Evolutionary conservation across 352 stramenopile species (phyloP).

Genomic region (Phytophthora multivora): DNA sequence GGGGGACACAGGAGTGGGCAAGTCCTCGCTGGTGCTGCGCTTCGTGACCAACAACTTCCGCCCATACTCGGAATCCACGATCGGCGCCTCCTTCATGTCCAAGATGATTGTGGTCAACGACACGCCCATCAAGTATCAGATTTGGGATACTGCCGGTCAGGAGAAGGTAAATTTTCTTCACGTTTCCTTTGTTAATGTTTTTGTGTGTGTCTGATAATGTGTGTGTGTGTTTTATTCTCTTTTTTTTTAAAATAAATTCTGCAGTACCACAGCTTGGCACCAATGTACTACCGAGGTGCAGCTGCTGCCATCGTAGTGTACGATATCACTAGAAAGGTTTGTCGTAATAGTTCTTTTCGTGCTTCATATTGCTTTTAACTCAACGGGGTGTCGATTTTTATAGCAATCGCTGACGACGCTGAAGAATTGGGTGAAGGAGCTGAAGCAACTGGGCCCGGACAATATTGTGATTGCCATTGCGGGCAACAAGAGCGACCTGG

Average conservation of each 20-base stretch:
- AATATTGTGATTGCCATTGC: slow-evolving; percentile 97
- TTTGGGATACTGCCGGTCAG: slow-evolving; percentile 98
- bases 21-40: slow-evolving; percentile 95
- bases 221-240: no score
- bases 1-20: slow-evolving; percentile 95
- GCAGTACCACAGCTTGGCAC: slow-evolving; percentile 95
- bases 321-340: slow-evolving; percentile 96
- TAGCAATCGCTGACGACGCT: slow-evolving; percentile 92
- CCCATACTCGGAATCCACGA: slow-evolving; percentile 96
- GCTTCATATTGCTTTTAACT: not conserved
- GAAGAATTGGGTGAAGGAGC: slow-evolving; percentile 96
- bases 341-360: not conserved
- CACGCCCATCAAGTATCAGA: slow-evolving; percentile 96
- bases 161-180: slow-evolving; percentile 73
- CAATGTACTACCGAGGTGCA: slow-evolving; percentile 99
- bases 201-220: slow-evolving; percentile 2
- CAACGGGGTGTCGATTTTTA: slow-evolving; percentile 1
- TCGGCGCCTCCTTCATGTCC: slow-evolving; percentile 97
- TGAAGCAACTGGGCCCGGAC: slow-evolving; percentile 91
- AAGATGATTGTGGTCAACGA: slow-evolving; percentile 95
- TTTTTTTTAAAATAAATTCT: no score
- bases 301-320: slow-evolving; percentile 97
- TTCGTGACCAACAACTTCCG: slow-evolving; percentile 98
- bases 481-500: slow-evolving; percentile 94
- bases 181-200: not conserved